Base-by-base conservation (phyloP, 2,329 filamentous ascomycete genomes). In the Colletotrichum sp. region DNA sequence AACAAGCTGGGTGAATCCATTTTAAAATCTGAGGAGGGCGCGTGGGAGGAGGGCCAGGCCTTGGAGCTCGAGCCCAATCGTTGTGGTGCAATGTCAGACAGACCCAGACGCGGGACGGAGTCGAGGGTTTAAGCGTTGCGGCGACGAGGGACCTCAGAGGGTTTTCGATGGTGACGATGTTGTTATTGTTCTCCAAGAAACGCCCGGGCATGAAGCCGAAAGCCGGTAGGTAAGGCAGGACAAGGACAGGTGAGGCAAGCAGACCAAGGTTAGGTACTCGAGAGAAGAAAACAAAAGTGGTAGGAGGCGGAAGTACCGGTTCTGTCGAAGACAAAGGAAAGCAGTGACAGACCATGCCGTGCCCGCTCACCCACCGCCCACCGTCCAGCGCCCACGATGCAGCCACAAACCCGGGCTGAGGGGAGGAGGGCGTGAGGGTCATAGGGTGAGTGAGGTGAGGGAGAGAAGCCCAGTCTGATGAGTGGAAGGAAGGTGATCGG, bases 401-500 rank as follows among this genome's bases (percentile, higher is more conserved):
- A 75, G 73, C 73, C 73, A 68, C 69, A 55, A 68, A 67, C 24
- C 63, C 44, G 39, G 55, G 68, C 60, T 55, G 59, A 62, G 26
- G 28, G 24, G 57, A 18, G 30, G 59, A 63, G 55, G 52, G 32
- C 18, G 65, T 39, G 30, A 36, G 28, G 60, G n/a, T 22, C 60
- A 22, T 8, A 30, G 60, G 60, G 32, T 39, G 18, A 55, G 18
- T 36, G 18, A 57, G 18, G 44, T 68, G 44, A 67, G 36, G 15
- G 36, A 39, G 36, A 39, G 36, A 39, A 39, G 36, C 9, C 15
- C 16, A 18, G 36, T 39, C 36, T 39, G 36, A 39, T 39, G 36
- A 39, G 36, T 39, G 36, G 36, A 39, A 73, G 65, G 44, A 68
- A 68, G 73, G 22, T 57, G 70, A 75, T 75, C 70, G 73, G 73